Evolutionary conservation across 148 eudicot species (phyloP), one percentile per base, ranked within the genome.

Genomic region (Pharnaceum exiguum): DNA sequence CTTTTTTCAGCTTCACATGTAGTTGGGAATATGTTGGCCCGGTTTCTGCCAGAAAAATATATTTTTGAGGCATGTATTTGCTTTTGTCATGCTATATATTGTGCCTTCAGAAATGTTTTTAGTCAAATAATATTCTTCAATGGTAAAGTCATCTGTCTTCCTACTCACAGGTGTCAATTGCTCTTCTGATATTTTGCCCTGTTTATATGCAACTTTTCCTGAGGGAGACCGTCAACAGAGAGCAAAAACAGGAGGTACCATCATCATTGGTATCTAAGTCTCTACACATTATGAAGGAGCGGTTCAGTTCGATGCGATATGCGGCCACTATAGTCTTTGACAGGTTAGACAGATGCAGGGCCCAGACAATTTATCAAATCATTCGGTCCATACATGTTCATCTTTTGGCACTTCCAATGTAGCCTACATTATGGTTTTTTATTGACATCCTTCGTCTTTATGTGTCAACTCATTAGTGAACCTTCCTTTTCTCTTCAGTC

Each of bases 1-100:
- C 68, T 89, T 40, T 83, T 79, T 70, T 89, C 95, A 39, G 85
- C 82, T 46, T 77, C 96, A 17, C 97, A 86, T 70, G 88, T 83
- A 10, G 12, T 89, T 40, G 97, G 88, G 46, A 89, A 89, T 73
- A 23, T 72, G 44, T 69, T 89, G 25, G 97, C 94, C 32, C 87
- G 94, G 52, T 81, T 86, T 74, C 95, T 89, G 59, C 97, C 97
- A 15, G 84, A 72, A 71, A 52, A 46, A 30, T 83, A 79, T 77
- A 89, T 83, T 69, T 89, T 89, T 36, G 77, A 69, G 85, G 97
- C 69, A 89, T 31, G 80, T 59, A 48, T 33, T 9, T 37, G 10
- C 40, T 65, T 49, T 62, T 25, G 26, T 2, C 37, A 31, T 16
- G 19, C 10, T 54, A 24, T 35, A 12, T 12, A 28, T 43, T 36